Evolutionary conservation across 78 protist genomes (phyloP).

Genomic region (Speleostelium caveatum): DNA sequence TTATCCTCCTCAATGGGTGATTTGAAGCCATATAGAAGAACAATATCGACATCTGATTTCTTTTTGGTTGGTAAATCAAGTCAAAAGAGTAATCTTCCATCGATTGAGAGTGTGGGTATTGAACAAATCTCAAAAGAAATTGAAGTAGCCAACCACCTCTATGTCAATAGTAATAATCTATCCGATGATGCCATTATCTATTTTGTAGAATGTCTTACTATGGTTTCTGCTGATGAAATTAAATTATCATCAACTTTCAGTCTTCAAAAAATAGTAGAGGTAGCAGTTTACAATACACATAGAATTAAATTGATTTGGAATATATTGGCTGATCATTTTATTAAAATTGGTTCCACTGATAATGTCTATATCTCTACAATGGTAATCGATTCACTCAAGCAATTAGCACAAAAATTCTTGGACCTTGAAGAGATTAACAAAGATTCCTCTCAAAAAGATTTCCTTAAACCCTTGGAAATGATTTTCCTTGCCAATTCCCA

Average conservation of each 20-base stretch:
- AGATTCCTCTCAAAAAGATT: constrained; percentile 96
- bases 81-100: constrained; percentile 1
- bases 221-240: constrained; percentile 91
- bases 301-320: constrained; percentile 97
- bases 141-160: constrained; percentile 60
- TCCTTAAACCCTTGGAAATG: constrained; percentile 95
- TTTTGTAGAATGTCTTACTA: constrained; percentile 90
- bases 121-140: constrained; percentile 60
- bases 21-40: constrained; percentile 5
- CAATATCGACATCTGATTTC: constrained; percentile 34
- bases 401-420: constrained; percentile 95
- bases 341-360: constrained; percentile 36
- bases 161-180: constrained; percentile 36
- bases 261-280: constrained; percentile 95
- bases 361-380: constrained; percentile 55
- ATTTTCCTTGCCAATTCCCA: constrained; percentile 67
- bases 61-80: constrained; percentile 7
- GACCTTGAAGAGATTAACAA: constrained; percentile 93
- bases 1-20: background rate
- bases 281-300: constrained; percentile 94
- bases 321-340: constrained; percentile 46
- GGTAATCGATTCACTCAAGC: constrained; percentile 97
- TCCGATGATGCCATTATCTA: constrained; percentile 86
- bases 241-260: constrained; percentile 86
- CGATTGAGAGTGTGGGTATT: constrained; percentile 63